Evolutionary conservation across 208 protist genomes (phyloP).

Genomic region (Wallacemonas sp.): DNA sequence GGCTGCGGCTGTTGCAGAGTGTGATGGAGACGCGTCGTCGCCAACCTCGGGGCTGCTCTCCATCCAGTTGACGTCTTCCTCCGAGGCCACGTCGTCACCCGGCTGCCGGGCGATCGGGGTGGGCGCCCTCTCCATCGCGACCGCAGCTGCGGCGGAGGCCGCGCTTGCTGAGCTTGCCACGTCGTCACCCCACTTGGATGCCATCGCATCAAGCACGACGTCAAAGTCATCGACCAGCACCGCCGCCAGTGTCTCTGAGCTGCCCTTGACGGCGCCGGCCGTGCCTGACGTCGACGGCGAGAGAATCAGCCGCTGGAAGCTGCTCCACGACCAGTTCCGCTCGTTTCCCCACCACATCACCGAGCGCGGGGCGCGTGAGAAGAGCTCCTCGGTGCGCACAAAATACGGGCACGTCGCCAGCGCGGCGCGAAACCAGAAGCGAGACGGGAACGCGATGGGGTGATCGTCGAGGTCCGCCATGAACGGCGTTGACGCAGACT

Average conservation of each 20-base stretch:
- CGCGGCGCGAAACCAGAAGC: slow-evolving; percentile 86
- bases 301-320: slow-evolving; percentile 52
- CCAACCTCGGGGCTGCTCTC: slow-evolving; percentile 9
- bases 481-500: slow-evolving; percentile 69
- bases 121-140: slow-evolving; percentile 4
- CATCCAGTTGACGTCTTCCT: slow-evolving; percentile 1
- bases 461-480: slow-evolving; percentile 81
- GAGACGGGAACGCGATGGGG: slow-evolving; percentile 69
- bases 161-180: too few relatives aligned
- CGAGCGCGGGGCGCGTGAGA: slow-evolving; percentile 64
- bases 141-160: neutral
- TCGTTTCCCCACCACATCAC: slow-evolving; percentile 77
- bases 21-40: slow-evolving; percentile 21
- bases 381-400: slow-evolving; percentile 76
- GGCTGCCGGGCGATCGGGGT: neutral
- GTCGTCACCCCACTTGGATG: slow-evolving; percentile 44
- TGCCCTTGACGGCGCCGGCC: slow-evolving; percentile 18
- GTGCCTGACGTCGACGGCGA: slow-evolving; percentile 16
- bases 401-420: slow-evolving; percentile 72
- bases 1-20: too few relatives aligned
- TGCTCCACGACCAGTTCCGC: slow-evolving; percentile 80
- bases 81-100: neutral
- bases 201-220: slow-evolving; percentile 70
- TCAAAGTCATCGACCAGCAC: slow-evolving; percentile 83
- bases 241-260: slow-evolving; percentile 26